Percentiles rank a stretch among this genome's conserved stretches.
Evolutionary conservation across 306 rosid species (phyloP).

Genomic region (Prunus kanzakura): DNA sequence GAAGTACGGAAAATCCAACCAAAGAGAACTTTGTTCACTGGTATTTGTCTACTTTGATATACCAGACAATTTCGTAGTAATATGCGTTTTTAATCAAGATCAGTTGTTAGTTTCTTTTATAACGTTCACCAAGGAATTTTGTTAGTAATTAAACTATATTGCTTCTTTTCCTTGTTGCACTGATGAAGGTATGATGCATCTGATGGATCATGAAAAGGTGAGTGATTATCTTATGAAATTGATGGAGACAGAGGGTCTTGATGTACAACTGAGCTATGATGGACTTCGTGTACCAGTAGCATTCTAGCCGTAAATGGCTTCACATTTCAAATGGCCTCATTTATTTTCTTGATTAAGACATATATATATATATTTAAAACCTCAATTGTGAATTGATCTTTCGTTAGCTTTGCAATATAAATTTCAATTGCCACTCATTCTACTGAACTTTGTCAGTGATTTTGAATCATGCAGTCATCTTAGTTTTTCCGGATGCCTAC

Average conservation of each 20-base stretch:
- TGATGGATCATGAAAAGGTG: slow-evolving; percentile 92
- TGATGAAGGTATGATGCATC: slow-evolving; percentile 91
- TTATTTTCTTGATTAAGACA: background rate
- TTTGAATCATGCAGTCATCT: background rate
- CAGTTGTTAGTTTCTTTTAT: background rate
- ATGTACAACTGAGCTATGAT: slow-evolving; percentile 82
- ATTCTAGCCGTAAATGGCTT: slow-evolving; percentile 29
- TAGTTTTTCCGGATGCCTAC: background rate
- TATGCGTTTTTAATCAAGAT: background rate
- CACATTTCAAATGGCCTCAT: background rate
- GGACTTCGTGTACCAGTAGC: slow-evolving; percentile 70
- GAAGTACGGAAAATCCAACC: slow-evolving; percentile 93
- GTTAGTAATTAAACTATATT: background rate
- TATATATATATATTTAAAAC: background rate
- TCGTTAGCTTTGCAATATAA: background rate
- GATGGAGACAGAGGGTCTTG: slow-evolving; percentile 76
- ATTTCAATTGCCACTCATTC: background rate
- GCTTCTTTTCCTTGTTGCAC: slow-evolving; percentile 11
- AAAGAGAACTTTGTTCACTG: slow-evolving; percentile 81
- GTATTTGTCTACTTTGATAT: slow-evolving; percentile 39
- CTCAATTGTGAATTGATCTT: background rate
- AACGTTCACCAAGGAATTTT: background rate
- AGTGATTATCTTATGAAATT: slow-evolving; percentile 54
- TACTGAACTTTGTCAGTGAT: background rate
- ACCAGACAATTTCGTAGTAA: background rate